phyloP scores from a whole-genome alignment of 495 filamentous ascomycete species.

The Terfezia claveryi region DNA sequence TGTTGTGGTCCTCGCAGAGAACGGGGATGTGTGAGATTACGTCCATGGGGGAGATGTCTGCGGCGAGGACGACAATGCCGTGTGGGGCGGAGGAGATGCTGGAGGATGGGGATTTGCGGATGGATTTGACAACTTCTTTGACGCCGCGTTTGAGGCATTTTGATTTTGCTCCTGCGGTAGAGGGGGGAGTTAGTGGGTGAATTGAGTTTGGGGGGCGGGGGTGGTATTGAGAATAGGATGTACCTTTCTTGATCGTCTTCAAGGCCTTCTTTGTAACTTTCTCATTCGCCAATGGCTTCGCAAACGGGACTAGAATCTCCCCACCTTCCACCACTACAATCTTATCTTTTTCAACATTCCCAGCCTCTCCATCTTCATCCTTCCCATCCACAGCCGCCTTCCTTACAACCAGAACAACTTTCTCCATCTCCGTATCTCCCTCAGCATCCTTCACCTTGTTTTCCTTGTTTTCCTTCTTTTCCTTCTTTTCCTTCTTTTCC shows the following conservation, averaged over 20 bases:
- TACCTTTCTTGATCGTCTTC: slow-evolving; percentile 87
- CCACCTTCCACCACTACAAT: background rate
- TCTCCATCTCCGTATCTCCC: background rate
- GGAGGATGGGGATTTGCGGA: slow-evolving; percentile 59
- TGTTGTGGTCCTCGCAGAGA: slow-evolving; percentile 83
- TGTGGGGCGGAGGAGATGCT: slow-evolving; percentile 24
- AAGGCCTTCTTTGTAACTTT: slow-evolving; percentile 82
- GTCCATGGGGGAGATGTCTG: slow-evolving; percentile 91
- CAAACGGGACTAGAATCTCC: slow-evolving; percentile 18
- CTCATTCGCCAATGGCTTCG: slow-evolving; percentile 70
- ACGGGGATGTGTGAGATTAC: slow-evolving; percentile 94
- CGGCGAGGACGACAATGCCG: slow-evolving; percentile 69
- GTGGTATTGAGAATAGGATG: slow-evolving; percentile 7
- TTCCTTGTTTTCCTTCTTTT: slow-evolving; percentile 2
- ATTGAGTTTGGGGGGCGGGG: background rate
- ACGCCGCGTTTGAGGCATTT: slow-evolving; percentile 90
- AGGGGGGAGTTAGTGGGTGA: background rate
- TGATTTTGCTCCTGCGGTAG: slow-evolving; percentile 54
- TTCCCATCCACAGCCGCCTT: background rate
- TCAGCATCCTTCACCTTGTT: slow-evolving; percentile 4
- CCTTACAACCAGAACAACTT: background rate
- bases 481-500: slow-evolving; percentile 2
- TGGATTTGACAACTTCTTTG: slow-evolving; percentile 92
- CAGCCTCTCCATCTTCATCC: background rate
- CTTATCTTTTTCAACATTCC: background rate